phyloP scores from a whole-genome alignment of 306 rosid genomes.

The Vigna nakashimae region DNA sequence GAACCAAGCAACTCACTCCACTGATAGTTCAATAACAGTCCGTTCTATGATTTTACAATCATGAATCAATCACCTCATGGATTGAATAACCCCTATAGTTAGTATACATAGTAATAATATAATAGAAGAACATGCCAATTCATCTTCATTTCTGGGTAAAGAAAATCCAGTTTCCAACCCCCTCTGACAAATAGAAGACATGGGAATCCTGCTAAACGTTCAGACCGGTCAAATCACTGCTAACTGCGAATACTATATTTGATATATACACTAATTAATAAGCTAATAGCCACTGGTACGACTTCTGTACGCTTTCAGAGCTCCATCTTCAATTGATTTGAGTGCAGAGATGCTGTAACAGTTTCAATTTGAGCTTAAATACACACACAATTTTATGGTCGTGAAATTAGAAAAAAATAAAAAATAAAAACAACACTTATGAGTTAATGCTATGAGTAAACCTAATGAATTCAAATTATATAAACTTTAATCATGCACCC shows the following conservation, averaged over 20 bases:
- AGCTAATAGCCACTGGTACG: conserved; percentile 61
- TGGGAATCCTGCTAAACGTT: conserved; percentile 57
- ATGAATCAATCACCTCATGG: conserved; percentile 60
- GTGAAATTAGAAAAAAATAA: too few species aligned
- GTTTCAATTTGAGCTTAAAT: conserved; percentile 26
- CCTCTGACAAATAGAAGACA: conserved; percentile 65
- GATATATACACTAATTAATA: conserved; percentile 72
- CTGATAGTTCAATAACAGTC: conserved; percentile 45
- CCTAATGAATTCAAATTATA: too few species aligned
- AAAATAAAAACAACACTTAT: neutral
- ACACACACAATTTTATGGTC: conserved; percentile 2
- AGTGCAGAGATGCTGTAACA: conserved; percentile 78
- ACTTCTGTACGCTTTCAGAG: conserved; percentile 61
- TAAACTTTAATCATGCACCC: neutral
- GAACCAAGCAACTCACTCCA: conserved; percentile 48
- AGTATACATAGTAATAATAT: conserved; percentile 51
- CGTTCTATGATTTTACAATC: conserved; percentile 65
- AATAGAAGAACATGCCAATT: conserved; percentile 60
- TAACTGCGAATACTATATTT: conserved; percentile 66
- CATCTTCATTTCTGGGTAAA: conserved; percentile 57
- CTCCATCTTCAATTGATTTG: conserved; percentile 91
- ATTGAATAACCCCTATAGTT: conserved; percentile 59
- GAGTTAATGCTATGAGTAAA: neutral
- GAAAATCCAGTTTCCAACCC: conserved; percentile 53
- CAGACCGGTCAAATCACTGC: conserved; percentile 62